Evolutionary conservation across 225 moss, liverwort and hornwort genomes (phyloP), one percentile per base, ranked within the genome.

Genomic region (Pleurozium schreberi): DNA sequence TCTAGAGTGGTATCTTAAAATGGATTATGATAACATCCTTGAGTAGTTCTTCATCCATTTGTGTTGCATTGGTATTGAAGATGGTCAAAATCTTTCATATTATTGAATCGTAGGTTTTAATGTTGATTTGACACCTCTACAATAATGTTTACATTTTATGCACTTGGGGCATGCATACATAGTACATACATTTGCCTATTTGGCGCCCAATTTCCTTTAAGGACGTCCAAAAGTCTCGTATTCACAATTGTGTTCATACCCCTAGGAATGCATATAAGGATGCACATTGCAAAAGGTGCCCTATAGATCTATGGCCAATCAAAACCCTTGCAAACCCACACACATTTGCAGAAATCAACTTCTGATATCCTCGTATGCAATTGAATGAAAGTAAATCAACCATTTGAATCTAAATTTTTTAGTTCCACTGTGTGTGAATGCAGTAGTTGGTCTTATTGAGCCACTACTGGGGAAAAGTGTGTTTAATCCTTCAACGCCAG

Each of bases 101-200:
- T 40, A 3, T 2, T 59, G 2, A 59, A 42, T 27, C 6, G 12
- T 80, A 12, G 18, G 27, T 80, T 40, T 57, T 12, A 40, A 2
- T 40, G 19, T 58, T 40, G 27, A 80, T 80, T 58, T 80, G 80
- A 59, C 12, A 58, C 12, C 0, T 0, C 0, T 53, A 2, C 18
- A 25, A 23, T 26, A 11, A 10, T 57, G 17, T 26, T 6, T 78
- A n/a, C 1, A 57, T n/a, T 57, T n/a, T 16, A 25, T 57, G 10
- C 26, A 55, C 55, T 2, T 0, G 0, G 1, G 4, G 2, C 38
- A 77, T 45, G 7, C 1, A 38, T 77, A 55, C 0, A 16, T 38
- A 77, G 12, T 38, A n/a, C 3, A 55, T 55, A 77, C 36, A 53
- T 14, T 52, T 36, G 14, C 1, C 0, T 52, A 21, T 34, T 33